Conservation (phyloP, 2,329 filamentous ascomycete species). For the Colletotrichum agaves region DNA sequence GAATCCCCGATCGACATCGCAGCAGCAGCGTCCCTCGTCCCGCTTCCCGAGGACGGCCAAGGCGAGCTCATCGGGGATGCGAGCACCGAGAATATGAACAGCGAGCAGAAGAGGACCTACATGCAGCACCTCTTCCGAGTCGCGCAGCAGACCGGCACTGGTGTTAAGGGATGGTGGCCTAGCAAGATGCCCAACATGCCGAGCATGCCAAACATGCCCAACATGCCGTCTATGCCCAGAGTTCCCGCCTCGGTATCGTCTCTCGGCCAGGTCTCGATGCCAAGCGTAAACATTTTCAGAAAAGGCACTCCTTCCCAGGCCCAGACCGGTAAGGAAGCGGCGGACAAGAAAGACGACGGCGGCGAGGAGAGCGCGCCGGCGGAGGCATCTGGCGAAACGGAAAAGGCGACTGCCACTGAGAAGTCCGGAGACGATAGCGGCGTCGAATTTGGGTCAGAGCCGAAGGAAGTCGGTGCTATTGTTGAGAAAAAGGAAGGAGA, state of each 20-base stretch:
- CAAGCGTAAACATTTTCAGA: constrained; percentile 46
- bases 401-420: not conserved
- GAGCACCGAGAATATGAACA: constrained; percentile 49
- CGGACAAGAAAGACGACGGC: not conserved
- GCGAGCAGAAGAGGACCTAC: constrained; percentile 53
- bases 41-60: constrained; percentile 56
- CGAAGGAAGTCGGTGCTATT: not conserved
- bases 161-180: constrained; percentile 58
- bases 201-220: constrained; percentile 45
- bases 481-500: not conserved
- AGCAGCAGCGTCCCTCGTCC: constrained; percentile 61
- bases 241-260: constrained; percentile 44
- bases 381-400: not conserved
- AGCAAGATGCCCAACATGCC: constrained; percentile 55
- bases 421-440: not conserved
- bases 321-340: not conserved
- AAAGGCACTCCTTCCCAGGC: constrained; percentile 39
- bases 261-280: constrained; percentile 45
- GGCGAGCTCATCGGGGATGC: constrained; percentile 45
- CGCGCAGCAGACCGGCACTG: constrained; percentile 60
- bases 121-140: constrained; percentile 61
- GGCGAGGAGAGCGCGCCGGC: not conserved
- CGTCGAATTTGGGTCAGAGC: not conserved
- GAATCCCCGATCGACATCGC: constrained; percentile 64
- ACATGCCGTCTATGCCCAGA: constrained; percentile 46